These are phyloP conservation scores for Gyromitra esculenta DNA, from an alignment of 2,329 filamentous ascomycete species.

Conservation along the genomic window DNA sequence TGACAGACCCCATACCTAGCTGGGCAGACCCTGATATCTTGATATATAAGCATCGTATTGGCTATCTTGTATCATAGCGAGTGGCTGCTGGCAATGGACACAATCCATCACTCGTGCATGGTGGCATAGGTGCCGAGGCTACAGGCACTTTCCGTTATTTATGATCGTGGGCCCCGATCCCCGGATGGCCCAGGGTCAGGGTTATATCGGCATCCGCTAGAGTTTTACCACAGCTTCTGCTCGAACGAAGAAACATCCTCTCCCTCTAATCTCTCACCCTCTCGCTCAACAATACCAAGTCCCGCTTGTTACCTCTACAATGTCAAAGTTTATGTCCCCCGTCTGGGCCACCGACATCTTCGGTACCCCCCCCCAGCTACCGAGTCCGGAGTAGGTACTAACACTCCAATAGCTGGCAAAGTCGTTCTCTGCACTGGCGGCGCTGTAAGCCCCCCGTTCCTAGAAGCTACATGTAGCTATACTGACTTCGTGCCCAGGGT, in stretches of 20 bases:
- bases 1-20: too few relatives aligned
- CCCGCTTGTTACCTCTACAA: background rate
- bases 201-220: background rate
- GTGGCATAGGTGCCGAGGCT: background rate
- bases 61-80: background rate
- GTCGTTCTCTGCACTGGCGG: conserved; percentile 96
- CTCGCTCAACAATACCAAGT: background rate
- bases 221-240: background rate
- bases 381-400: background rate
- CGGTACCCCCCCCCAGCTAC: conserved; percentile 30
- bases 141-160: background rate
- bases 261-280: background rate
- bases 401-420: conserved; percentile 71
- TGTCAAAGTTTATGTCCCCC: conserved; percentile 51
- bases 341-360: conserved; percentile 56
- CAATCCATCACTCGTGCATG: background rate
- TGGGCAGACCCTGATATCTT: too few relatives aligned
- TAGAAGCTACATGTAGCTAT: conserved; percentile 89
- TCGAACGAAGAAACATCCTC: background rate
- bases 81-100: background rate
- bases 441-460: conserved; percentile 86
- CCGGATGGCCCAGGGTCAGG: background rate
- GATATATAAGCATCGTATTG: too few relatives aligned
- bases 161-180: background rate
- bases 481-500: conserved; percentile 65